These are phyloP conservation scores for Xylariomycetidae sp. DNA, from an alignment of 2,329 filamentous ascomycete genomes.

Conservation along the genomic window DNA sequence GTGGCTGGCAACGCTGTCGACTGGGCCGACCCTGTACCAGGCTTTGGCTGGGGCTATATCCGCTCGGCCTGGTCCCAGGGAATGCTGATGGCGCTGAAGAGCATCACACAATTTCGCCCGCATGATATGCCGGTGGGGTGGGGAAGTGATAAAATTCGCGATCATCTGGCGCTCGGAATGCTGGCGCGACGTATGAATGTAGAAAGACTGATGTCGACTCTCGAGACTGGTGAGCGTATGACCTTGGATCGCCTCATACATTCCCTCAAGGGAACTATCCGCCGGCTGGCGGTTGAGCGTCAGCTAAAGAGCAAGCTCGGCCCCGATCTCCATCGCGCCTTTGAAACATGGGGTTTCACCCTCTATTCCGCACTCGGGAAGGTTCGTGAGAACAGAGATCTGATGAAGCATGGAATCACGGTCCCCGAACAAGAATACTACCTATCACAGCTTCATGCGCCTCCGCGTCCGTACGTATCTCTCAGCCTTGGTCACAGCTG, in stretches of 20 bases:
- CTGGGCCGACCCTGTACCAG: slow-evolving; percentile 24
- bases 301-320: no score
- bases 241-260: no score
- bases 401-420: slow-evolving; percentile 10
- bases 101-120: no score
- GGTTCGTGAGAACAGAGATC: slow-evolving; percentile 9
- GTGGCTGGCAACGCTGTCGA: slow-evolving; percentile 31
- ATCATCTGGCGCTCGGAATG: no score
- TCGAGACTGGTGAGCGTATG: no score
- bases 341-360: slow-evolving; percentile 11
- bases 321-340: no score
- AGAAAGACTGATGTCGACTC: no score
- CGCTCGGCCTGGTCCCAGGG: background rate
- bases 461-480: slow-evolving; percentile 13
- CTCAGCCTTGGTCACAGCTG: slow-evolving; percentile 8
- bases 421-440: background rate
- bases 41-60: slow-evolving; percentile 1
- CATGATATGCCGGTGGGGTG: no score
- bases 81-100: background rate
- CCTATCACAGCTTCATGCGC: background rate
- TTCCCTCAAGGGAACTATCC: no score
- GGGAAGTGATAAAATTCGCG: no score
- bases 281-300: no score
- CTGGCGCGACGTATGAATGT: no score
- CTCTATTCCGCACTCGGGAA: slow-evolving; percentile 17